A percentile compares a stretch with the other conserved stretches of the same genome.
These are phyloP conservation scores for Vaucheria bursata DNA, from an alignment of 352 stramenopile genomes.

Conservation along the genomic window DNA sequence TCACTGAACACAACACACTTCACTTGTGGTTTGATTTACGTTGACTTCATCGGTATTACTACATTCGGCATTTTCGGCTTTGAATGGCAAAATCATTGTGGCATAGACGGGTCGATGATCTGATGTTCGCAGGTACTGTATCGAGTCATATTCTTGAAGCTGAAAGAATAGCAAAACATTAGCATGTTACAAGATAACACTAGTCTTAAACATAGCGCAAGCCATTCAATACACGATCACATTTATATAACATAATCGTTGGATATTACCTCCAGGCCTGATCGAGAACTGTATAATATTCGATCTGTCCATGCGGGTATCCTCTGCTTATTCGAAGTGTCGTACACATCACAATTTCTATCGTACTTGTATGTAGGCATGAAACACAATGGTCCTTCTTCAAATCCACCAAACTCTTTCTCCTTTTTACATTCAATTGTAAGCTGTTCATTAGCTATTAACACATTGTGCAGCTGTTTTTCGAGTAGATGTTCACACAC, in stretches of 20 bases:
- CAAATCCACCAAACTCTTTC: constrained; percentile 59
- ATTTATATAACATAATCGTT: background rate
- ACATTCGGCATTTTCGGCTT: background rate
- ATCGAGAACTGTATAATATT: constrained; percentile 53
- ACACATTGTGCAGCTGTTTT: constrained; percentile 51
- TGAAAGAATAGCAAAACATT: constrained; percentile 7
- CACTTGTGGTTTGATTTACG: constrained; percentile 40
- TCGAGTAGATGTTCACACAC: constrained; percentile 44
- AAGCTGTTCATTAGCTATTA: constrained; percentile 45
- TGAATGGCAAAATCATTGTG: constrained; percentile 29
- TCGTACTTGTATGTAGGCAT: constrained; percentile 83
- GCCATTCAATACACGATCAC: background rate
- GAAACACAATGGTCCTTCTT: constrained; percentile 73
- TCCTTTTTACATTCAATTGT: constrained; percentile 6
- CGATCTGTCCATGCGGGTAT: constrained; percentile 82
- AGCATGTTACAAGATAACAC: background rate
- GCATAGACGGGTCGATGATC: constrained; percentile 43
- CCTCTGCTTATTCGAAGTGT: constrained; percentile 69
- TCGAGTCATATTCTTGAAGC: constrained; percentile 27
- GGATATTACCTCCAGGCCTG: constrained; percentile 10
- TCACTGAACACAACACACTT: constrained; percentile 41
- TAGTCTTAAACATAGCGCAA: background rate
- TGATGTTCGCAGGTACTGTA: constrained; percentile 19
- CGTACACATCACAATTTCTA: constrained; percentile 58
- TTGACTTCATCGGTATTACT: background rate